Conservation (phyloP, 371 early-diverging fungal genomes). For the Mortierella sp. region DNA sequence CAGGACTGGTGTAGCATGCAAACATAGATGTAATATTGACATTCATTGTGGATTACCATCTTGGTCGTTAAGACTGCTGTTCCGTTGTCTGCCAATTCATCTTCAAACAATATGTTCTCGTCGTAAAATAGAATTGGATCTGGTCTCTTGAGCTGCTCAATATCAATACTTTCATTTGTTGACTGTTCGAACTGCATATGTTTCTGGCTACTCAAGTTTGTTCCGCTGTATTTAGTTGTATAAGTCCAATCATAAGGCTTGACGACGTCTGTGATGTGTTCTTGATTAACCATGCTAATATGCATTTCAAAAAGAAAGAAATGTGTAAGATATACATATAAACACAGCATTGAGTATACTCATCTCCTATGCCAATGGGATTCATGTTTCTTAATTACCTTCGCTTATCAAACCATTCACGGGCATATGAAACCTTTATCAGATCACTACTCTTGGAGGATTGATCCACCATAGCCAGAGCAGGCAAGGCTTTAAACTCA, state of each 20-base stretch:
- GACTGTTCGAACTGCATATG: constrained; percentile 38
- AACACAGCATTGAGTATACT: too few relatives aligned
- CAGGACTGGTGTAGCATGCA: neutral
- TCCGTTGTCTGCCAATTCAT: constrained; percentile 97
- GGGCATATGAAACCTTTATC: constrained; percentile 87
- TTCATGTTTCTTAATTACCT: constrained; percentile 61
- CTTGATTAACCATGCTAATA: constrained; percentile 65
- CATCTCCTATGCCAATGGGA: neutral
- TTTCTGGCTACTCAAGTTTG: constrained; percentile 3
- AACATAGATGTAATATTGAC: neutral
- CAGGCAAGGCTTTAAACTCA: constrained; percentile 79
- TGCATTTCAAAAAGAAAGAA: neutral
- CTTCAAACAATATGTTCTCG: constrained; percentile 92
- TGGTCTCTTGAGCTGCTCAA: constrained; percentile 75
- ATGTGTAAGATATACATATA: neutral
- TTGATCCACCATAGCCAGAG: constrained; percentile 78
- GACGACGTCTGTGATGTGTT: constrained; percentile 82
- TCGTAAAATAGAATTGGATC: constrained; percentile 95
- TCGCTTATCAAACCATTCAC: constrained; percentile 82
- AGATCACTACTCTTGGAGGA: constrained; percentile 69
- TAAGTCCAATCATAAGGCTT: constrained; percentile 98
- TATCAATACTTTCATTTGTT: constrained; percentile 70
- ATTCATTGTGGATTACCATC: constrained; percentile 70
- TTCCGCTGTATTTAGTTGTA: constrained; percentile 82
- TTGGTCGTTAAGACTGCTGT: constrained; percentile 82